Base-by-base conservation (phyloP, 192 early-diverging fungal genomes). In the Podila minutissima region DNA sequence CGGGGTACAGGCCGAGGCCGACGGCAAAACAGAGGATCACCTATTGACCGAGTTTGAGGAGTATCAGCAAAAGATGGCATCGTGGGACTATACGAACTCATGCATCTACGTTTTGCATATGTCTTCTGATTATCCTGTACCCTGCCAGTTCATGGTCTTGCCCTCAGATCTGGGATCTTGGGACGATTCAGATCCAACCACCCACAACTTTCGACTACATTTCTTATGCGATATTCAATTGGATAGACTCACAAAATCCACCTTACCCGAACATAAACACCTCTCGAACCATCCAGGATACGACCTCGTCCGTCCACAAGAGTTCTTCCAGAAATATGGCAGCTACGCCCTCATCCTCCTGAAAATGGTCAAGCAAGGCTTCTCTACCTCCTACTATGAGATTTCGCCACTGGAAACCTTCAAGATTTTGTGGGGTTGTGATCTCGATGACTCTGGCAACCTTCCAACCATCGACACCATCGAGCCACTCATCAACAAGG, bases 291-390 rank as follows among this genome's bases (percentile, higher is more conserved):
- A 55, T 24, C 24, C 53, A 55, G 53, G 53, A 55, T 55, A 55
- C 22, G n/a, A 55, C 20, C 6, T 55, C 17, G 22, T 55, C 19
- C 53, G 24, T 24, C 53, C 8, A 55, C 20, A 55, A 0, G 53
- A 55, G 53, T 55, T 55, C 53, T 55, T 55, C 53, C n/a, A 55
- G 17, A n/a, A 10, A 55, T 55, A 55, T 26, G 53, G 53, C 24
- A 26, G 53, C 19, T 26, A 55, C 22, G 2, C 53, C 8, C 53
- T 55, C n/a, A 9, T 9, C 1, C 24, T 55, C 53, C n/a, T 55
- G 8, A n/a, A 55, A 55, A 55, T 55, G 53, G 24, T 55, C 53
- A n/a, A 4, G n/a, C 53, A 55, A 22, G 53, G 53, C 8, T 55
- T 10, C 53, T 55, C 53, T 26, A 5, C 5, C 11, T 0, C 0